Conservation (phyloP, 768 basidiomycete genomes). For the Psilocybe cyanescens region DNA sequence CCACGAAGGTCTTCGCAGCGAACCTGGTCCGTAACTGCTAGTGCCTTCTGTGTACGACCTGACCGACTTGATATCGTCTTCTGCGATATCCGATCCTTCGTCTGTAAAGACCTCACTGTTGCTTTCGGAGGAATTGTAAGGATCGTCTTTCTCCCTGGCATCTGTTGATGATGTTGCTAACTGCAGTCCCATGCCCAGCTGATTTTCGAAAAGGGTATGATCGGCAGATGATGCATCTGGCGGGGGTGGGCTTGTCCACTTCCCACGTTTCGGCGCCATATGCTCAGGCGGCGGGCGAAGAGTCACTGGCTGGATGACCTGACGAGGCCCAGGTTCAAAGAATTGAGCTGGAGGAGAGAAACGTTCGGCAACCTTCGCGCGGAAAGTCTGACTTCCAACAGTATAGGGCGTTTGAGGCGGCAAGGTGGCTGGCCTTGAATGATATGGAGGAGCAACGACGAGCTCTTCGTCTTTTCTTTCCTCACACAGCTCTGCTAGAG, state of each 20-base stretch:
- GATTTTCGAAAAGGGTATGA: conserved; percentile 67
- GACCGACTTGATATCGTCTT: conserved; percentile 74
- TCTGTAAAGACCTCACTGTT: conserved; percentile 71
- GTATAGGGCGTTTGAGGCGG: conserved; percentile 77
- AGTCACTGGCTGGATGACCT: conserved; percentile 28
- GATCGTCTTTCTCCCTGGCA: conserved; percentile 56
- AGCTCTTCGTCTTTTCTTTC: conserved; percentile 78
- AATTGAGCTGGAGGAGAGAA: conserved; percentile 59
- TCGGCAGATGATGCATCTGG: conserved; percentile 72
- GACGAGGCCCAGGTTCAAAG: conserved; percentile 43
- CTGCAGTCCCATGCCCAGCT: conserved; percentile 66
- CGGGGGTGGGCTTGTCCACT: conserved; percentile 88
- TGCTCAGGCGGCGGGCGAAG: conserved; percentile 64
- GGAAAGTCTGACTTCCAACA: conserved; percentile 62
- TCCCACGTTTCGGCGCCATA: conserved; percentile 79
- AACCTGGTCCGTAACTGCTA: conserved; percentile 27
- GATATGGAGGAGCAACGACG: conserved; percentile 50
- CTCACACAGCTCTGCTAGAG: conserved; percentile 89
- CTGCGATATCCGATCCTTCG: conserved; percentile 63
- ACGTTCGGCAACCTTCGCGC: conserved; percentile 52
- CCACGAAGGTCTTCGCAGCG: conserved; percentile 52
- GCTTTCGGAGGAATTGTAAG: conserved; percentile 57
- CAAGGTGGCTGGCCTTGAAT: conserved; percentile 42
- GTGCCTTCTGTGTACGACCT: conserved; percentile 64
- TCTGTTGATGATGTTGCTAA: conserved; percentile 69